Base-by-base conservation (phyloP, 1,284 basidiomycete species). In the Trametes sp. region DNA sequence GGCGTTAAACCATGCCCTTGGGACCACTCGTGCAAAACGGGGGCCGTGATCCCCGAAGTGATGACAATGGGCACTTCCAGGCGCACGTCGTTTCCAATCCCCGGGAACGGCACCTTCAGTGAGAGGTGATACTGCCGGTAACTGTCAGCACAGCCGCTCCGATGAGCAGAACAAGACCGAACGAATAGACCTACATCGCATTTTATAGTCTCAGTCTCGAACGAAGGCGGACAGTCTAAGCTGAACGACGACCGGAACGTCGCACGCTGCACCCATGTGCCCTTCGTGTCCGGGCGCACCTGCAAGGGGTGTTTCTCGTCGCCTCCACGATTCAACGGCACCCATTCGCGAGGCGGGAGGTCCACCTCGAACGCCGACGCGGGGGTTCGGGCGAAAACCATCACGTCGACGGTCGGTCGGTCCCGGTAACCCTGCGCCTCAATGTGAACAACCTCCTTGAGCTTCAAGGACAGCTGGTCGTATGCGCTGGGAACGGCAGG, bases 181-280 rank as follows among this genome's bases (percentile, higher is more conserved):
- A 8, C 6, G 38, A 4, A 52, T 10, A 26, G 5, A 61, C 59
- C 36, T 21, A 62, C 63, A 49, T 57, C 53, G 54, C 59, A 59
- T 14, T 57, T 8, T 2, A 64, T 24, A 10, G 49, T 48, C 10
- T 57, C 50, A 3, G 41, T 57, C 33, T n/a, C 41, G 51, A 68
- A 68, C 11, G 66, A 29, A 13, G 61, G 61, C 33, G 63, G 56
- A 41, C 58, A 61, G 36, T 53, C 57, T 3, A 68, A 57, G 26
- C 26, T 9, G 29, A 68, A 54, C 6, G 53, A 54, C 50, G 59
- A 61, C 19, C 44, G 55, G 42, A 63, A 65, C 23, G 52, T 51
- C 44, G 57, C 61, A 6, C 52, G 50, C 54, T 61, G 59, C 7
- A 57, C 23, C 55, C 52, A 56, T 9, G 21, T 45, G 2, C 50